Evolutionary conservation across 345 rosid species (phyloP), one percentile per base, ranked within the genome.

Genomic region (Viola odorata): DNA sequence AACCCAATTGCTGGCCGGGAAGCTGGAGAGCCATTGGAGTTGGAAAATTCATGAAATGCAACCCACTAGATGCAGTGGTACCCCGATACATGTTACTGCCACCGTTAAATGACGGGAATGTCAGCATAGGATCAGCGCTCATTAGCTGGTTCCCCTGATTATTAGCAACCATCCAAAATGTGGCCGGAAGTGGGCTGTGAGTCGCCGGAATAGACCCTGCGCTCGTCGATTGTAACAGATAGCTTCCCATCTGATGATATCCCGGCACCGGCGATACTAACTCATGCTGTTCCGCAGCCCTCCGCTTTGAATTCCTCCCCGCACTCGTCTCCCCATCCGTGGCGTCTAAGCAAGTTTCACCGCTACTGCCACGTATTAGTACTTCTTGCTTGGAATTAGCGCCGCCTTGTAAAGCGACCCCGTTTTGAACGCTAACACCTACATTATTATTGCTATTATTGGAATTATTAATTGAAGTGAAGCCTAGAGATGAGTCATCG

Each of bases 11-110:
- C 60, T 86, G 96, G 39, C 89, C 82, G 0, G 94, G 66, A 67
- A 86, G n/a, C n/a, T n/a, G 71, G 57, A 84, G 75, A 69, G 94
- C 81, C 81, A 89, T 75, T 0, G 91, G 91, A 39, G 85, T 64
- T 13, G 87, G 84, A 59, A 87, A 82, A 57, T 90, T 90, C 95
- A 90, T 80, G 32, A 90, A 75, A 78, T 87, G 97, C 52, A 90
- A 71, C 41, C 89, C 91, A 55, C 75, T 76, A 0, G 87, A 66
- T 68, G 69, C 45, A 42, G 45, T 60, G 3, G 77, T 55, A 16
- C 80, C 75, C 54, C 80, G 70, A 52, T 74, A 68, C 70, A 73
- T 63, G 49, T 68, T 67, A 64, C 41, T 72, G 17, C 72, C 50
- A 2, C 52, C 73, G 51, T 57, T 45, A 42, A 58, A 57, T 8